These are phyloP conservation scores for Jackrogersella minutella DNA, from an alignment of 495 filamentous ascomycete species.

Conservation along the genomic window DNA sequence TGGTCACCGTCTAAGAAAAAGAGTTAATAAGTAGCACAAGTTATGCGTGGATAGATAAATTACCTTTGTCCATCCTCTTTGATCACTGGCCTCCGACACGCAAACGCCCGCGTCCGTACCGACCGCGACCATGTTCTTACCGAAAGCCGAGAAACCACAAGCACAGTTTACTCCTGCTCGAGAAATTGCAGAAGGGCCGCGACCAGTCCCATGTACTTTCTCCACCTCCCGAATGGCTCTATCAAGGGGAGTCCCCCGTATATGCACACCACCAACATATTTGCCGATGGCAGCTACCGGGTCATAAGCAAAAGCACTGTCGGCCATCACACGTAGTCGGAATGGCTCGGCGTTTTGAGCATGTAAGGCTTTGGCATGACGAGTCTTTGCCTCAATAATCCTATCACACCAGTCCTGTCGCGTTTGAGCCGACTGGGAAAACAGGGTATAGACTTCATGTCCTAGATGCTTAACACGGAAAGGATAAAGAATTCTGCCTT, in stretches of 20 bases:
- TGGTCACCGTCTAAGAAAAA: slow-evolving; percentile 70
- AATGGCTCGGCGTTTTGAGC: slow-evolving; percentile 97
- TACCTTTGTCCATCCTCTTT: slow-evolving; percentile 88
- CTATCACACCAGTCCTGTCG: slow-evolving; percentile 90
- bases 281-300: slow-evolving; percentile 60
- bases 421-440: slow-evolving; percentile 74
- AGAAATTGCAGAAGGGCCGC: slow-evolving; percentile 78
- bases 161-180: slow-evolving; percentile 89
- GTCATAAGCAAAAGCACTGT: slow-evolving; percentile 88
- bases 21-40: slow-evolving; percentile 13
- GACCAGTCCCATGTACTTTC: slow-evolving; percentile 68
- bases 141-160: slow-evolving; percentile 82
- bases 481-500: slow-evolving; percentile 88
- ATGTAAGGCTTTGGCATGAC: slow-evolving; percentile 85
- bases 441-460: slow-evolving; percentile 86
- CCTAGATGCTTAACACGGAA: slow-evolving; percentile 98
- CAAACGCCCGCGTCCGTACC: slow-evolving; percentile 96
- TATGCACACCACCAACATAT: slow-evolving; percentile 57
- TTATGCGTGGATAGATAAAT: slow-evolving; percentile 40
- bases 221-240: slow-evolving; percentile 91
- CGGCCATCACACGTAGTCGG: slow-evolving; percentile 87
- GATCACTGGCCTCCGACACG: slow-evolving; percentile 82
- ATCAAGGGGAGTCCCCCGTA: slow-evolving; percentile 90
- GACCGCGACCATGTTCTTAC: slow-evolving; percentile 89
- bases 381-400: slow-evolving; percentile 93